Evolutionary conservation across 148 eudicot species (phyloP).

Genomic region (Vaccinium darrowii): DNA sequence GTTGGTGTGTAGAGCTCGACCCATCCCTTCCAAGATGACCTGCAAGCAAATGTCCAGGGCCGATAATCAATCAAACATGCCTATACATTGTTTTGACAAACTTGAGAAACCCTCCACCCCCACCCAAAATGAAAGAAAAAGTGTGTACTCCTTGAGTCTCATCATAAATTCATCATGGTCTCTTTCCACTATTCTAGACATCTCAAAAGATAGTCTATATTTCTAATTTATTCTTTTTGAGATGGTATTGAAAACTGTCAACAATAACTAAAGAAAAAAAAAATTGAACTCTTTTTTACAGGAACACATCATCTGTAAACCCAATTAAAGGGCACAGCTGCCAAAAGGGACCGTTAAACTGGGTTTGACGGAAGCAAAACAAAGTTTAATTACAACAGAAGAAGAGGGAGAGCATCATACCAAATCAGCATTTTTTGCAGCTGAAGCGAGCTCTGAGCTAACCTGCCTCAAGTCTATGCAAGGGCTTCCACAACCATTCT

Average conservation of each 20-base stretch:
- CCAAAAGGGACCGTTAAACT: background rate
- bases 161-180: background rate
- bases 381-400: background rate
- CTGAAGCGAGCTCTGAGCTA: constrained; percentile 93
- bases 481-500: constrained; percentile 98
- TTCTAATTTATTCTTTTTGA: background rate
- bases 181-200: background rate
- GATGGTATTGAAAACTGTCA: background rate
- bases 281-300: background rate
- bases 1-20: constrained; percentile 89
- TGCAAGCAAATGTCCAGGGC: constrained; percentile 28
- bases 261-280: background rate
- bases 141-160: background rate
- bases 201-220: background rate
- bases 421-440: constrained; percentile 98
- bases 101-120: background rate
- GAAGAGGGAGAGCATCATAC: constrained; percentile 33
- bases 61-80: background rate
- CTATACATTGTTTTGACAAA: background rate
- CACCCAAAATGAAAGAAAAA: background rate
- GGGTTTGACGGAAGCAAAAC: background rate
- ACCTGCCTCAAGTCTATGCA: constrained; percentile 97
- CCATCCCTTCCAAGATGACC: constrained; percentile 99
- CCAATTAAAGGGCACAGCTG: background rate
- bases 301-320: background rate